These are phyloP conservation scores for Wallacemonas sp. DNA, from an alignment of 208 protist genomes.

Conservation along the genomic window DNA sequence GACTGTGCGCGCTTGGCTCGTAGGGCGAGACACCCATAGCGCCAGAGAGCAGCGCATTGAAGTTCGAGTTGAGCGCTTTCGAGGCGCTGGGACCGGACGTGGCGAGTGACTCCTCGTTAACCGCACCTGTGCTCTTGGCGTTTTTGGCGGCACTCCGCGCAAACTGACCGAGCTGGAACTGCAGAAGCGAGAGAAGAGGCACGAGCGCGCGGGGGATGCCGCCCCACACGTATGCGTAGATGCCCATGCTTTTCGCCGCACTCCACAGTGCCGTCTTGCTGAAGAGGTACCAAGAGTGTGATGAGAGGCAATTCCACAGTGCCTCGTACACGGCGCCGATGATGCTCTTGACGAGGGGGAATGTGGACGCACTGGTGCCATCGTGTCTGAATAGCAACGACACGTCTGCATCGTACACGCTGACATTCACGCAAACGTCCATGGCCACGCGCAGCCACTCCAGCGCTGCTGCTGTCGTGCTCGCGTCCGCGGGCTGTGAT, in stretches of 20 bases:
- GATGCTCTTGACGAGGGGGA: conserved; percentile 15
- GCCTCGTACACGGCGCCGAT: conserved; percentile 22
- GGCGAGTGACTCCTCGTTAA: neutral
- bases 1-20: conserved; percentile 9
- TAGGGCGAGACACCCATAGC: conserved; percentile 13
- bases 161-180: conserved; percentile 13
- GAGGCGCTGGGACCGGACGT: neutral
- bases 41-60: conserved; percentile 10
- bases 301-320: conserved; percentile 21
- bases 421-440: neutral
- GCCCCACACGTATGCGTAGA: conserved; percentile 28
- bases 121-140: neutral
- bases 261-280: conserved; percentile 26
- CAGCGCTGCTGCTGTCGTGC: neutral
- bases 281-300: conserved; percentile 37
- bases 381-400: conserved; percentile 25
- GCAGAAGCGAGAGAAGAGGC: conserved; percentile 4
- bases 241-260: conserved; percentile 24
- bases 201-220: neutral
- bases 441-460: conserved; percentile 8
- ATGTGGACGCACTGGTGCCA: conserved; percentile 9
- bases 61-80: conserved; percentile 13
- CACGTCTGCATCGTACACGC: conserved; percentile 16
- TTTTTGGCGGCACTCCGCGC: neutral
- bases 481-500: neutral